Conservation (phyloP, 306 rosid genomes). For the Mucuna pruriens region DNA sequence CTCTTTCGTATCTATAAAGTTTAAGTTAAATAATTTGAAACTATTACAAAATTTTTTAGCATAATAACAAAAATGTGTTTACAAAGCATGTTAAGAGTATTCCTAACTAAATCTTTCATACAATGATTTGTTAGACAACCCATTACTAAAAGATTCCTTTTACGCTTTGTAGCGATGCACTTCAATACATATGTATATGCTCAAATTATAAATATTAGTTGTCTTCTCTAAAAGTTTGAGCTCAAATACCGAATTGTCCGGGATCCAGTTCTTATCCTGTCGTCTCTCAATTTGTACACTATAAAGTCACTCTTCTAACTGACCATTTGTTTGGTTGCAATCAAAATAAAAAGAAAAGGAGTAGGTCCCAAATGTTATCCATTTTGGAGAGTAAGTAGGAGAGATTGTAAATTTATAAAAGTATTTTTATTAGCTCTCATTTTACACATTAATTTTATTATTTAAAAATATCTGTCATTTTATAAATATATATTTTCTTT, state of each 20-base stretch:
- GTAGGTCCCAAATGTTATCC: no score
- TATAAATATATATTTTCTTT: no score
- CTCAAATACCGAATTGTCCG: background rate
- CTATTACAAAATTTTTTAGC: no score
- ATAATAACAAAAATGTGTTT: no score
- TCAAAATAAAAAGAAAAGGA: no score
- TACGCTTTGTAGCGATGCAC: background rate
- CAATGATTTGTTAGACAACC: background rate
- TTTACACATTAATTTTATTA: no score
- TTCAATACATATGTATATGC: background rate
- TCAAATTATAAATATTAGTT: background rate
- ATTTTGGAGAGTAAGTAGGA: no score
- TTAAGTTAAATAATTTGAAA: background rate
- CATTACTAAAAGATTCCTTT: background rate
- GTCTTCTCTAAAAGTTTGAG: background rate
- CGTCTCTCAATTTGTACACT: background rate
- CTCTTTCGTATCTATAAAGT: background rate
- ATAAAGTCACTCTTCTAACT: background rate
- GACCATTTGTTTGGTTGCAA: no score
- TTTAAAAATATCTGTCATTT: no score
- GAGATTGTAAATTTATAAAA: no score
- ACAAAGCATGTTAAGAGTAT: background rate
- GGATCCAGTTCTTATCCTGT: background rate
- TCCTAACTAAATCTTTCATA: no score
- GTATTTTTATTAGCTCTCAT: no score